phyloP scores from a whole-genome alignment of 2,329 filamentous ascomycete genomes.

The Mycosphaerella arachidis region DNA sequence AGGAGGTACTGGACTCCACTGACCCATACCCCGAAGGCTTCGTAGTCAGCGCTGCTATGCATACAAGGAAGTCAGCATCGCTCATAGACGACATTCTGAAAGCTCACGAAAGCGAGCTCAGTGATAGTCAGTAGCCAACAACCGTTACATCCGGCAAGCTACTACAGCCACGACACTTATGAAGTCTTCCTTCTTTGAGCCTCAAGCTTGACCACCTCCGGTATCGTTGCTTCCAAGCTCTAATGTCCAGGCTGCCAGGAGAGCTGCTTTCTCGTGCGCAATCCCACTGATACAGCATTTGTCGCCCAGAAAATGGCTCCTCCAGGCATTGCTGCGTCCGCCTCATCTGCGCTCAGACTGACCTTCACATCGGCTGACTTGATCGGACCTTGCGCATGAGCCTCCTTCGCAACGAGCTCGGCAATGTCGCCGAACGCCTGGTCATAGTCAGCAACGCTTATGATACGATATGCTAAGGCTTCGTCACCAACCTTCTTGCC shows the following conservation, averaged over 20 bases:
- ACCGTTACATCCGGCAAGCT: not conserved
- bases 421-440: conserved; percentile 30
- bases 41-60: conserved; percentile 34
- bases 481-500: conserved; percentile 48
- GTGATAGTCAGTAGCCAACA: too few species aligned
- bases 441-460: not conserved
- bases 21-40: conserved; percentile 46
- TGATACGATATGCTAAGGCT: not conserved
- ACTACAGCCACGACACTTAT: not conserved
- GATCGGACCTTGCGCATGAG: conserved; percentile 52
- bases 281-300: conserved; percentile 53
- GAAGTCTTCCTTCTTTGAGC: conserved; percentile 22
- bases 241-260: conserved; percentile 51
- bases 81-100: too few species aligned
- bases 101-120: too few species aligned
- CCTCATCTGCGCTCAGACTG: conserved; percentile 30
- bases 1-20: conserved; percentile 41
- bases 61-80: not conserved
- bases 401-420: conserved; percentile 37
- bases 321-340: conserved; percentile 41
- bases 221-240: conserved; percentile 19
- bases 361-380: conserved; percentile 9
- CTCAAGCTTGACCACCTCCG: conserved; percentile 50
- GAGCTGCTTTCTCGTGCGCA: conserved; percentile 51
- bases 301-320: conserved; percentile 52